Percentiles rank a stretch among this genome's conserved stretches.
Evolutionary conservation across 2,329 filamentous ascomycete genomes (phyloP).

Genomic region (Rhynchosporium agropyri): DNA sequence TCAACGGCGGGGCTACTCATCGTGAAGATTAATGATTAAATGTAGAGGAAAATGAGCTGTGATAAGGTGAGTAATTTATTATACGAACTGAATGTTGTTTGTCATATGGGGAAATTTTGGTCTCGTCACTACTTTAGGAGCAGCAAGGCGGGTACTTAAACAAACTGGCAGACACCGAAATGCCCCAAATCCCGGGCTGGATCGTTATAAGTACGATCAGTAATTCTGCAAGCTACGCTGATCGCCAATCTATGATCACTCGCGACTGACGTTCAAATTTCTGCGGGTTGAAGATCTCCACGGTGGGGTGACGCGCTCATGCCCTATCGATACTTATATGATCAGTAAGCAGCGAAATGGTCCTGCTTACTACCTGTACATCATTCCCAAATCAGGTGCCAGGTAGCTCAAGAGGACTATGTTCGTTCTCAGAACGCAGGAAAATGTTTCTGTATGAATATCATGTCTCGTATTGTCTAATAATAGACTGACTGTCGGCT

Average conservation of each 20-base stretch:
- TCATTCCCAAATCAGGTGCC: background rate
- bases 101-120: too few species aligned
- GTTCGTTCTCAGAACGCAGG: background rate
- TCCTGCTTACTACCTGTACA: background rate
- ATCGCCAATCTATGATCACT: background rate
- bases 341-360: conserved; percentile 8
- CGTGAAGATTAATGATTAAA: background rate
- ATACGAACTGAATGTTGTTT: too few species aligned
- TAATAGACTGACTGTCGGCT: background rate
- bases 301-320: background rate
- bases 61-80: background rate
- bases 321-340: background rate
- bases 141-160: too few species aligned
- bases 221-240: background rate
- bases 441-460: background rate
- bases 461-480: background rate
- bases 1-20: conserved; percentile 28
- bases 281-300: background rate
- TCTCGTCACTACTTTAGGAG: too few species aligned
- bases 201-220: background rate
- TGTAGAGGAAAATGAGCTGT: background rate
- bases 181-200: background rate
- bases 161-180: background rate
- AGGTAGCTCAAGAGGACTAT: background rate
- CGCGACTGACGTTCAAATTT: background rate